Evolutionary conservation across 225 moss, liverwort and hornwort species (phyloP).

Genomic region (Marchantia paleacea): DNA sequence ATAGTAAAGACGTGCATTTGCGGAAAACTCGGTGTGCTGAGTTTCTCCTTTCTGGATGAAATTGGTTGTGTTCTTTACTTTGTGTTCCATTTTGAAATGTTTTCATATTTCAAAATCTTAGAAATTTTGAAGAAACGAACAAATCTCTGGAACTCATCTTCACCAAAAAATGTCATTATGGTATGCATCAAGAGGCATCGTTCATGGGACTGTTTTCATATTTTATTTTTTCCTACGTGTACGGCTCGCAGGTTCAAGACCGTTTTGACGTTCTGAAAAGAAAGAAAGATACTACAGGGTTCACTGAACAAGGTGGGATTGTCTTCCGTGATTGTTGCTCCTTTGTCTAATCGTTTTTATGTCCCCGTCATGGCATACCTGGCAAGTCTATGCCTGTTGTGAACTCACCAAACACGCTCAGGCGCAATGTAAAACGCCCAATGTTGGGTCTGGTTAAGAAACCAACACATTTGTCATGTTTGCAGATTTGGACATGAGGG

Average conservation of each 20-base stretch:
- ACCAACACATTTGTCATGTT: background rate
- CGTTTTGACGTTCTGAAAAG: slow-evolving; percentile 88
- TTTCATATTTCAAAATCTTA: background rate
- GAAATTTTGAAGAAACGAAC: background rate
- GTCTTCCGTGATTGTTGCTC: background rate
- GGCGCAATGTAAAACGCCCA: background rate
- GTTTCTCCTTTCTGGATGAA: background rate
- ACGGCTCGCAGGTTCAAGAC: slow-evolving; percentile 68
- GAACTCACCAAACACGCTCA: background rate
- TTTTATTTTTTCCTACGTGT: background rate
- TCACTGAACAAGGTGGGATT: slow-evolving; percentile 62
- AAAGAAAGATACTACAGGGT: slow-evolving; percentile 73
- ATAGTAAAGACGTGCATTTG: background rate
- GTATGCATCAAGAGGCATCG: background rate
- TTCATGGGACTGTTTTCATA: background rate
- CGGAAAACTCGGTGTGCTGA: background rate
- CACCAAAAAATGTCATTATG: background rate
- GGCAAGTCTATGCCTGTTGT: background rate
- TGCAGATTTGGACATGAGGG: slow-evolving; percentile 64
- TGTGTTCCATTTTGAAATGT: background rate
- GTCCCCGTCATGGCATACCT: background rate
- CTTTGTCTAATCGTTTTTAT: background rate
- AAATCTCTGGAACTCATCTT: background rate
- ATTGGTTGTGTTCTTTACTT: background rate
- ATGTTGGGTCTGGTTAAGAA: background rate